These are phyloP conservation scores for Malus hybrid DNA, from an alignment of 331 rosid genomes.

Conservation along the genomic window DNA sequence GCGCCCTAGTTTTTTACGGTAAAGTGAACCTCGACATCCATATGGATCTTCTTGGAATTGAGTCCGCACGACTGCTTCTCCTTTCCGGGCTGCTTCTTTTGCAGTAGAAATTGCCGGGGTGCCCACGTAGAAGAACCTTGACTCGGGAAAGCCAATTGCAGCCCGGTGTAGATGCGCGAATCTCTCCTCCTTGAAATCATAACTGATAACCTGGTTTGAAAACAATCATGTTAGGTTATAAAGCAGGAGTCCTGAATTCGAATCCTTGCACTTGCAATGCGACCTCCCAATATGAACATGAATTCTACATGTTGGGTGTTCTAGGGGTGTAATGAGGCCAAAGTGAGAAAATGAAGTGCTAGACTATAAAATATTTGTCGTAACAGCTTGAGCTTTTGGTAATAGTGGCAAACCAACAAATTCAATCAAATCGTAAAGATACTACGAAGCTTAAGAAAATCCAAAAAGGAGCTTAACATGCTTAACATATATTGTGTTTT, in stretches of 20 bases:
- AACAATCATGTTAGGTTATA: conserved; percentile 11
- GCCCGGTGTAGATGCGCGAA: conserved; percentile 73
- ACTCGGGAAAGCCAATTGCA: conserved; percentile 78
- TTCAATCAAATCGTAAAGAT: background rate
- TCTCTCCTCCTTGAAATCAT: conserved; percentile 76
- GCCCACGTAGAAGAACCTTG: conserved; percentile 72
- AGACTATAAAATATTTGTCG: background rate
- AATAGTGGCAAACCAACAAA: background rate
- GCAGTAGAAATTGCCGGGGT: conserved; percentile 61
- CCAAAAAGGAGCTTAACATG: too few relatives aligned
- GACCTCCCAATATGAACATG: background rate
- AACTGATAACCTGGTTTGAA: conserved; percentile 66
- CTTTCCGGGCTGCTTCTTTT: conserved; percentile 63
- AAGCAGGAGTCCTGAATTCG: background rate
- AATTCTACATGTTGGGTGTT: background rate
- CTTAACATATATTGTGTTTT: too few relatives aligned
- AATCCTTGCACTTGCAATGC: background rate
- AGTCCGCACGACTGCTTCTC: conserved; percentile 68
- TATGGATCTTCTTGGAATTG: conserved; percentile 75
- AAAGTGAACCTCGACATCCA: conserved; percentile 73
- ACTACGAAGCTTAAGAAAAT: background rate
- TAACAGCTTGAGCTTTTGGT: background rate
- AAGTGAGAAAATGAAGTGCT: background rate
- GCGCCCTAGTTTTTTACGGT: conserved; percentile 60
- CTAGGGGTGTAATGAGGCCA: background rate